Evolutionary conservation across 75 land plant genomes (phyloP).

Genomic region (Picea sitchensis): DNA sequence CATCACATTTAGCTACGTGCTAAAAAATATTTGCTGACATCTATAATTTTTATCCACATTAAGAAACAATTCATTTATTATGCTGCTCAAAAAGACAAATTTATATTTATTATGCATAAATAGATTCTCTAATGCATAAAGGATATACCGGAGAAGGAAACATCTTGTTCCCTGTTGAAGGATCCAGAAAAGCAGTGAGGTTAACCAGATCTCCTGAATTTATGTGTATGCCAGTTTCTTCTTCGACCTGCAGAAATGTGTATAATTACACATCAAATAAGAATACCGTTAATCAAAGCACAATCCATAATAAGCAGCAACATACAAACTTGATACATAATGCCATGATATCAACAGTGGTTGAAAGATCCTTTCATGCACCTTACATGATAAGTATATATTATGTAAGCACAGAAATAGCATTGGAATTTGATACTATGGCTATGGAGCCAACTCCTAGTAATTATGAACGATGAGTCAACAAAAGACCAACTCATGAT

Average conservation of each 20-base stretch:
- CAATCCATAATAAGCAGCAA: background rate
- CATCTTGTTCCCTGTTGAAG: constrained; percentile 78
- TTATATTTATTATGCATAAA: background rate
- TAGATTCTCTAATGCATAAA: background rate
- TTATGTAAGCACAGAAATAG: background rate
- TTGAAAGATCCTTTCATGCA: background rate
- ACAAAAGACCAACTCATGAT: background rate
- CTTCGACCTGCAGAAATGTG: constrained; percentile 66
- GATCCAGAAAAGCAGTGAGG: constrained; percentile 80
- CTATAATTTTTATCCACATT: background rate
- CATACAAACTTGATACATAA: background rate
- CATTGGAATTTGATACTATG: background rate
- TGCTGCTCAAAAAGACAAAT: background rate
- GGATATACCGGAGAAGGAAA: constrained; percentile 84
- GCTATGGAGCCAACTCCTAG: background rate
- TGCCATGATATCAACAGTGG: background rate
- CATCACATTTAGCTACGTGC: background rate
- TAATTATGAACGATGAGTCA: too few species aligned
- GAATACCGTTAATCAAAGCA: background rate
- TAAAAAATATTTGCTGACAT: background rate
- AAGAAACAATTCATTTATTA: background rate
- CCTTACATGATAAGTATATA: background rate
- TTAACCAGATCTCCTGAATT: constrained; percentile 71
- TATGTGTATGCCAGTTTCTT: constrained; percentile 83
- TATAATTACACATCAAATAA: constrained; percentile 1